These are phyloP conservation scores for Nannizziopsis arthrosporioides DNA, from an alignment of 2,329 filamentous ascomycete species.

Conservation along the genomic window DNA sequence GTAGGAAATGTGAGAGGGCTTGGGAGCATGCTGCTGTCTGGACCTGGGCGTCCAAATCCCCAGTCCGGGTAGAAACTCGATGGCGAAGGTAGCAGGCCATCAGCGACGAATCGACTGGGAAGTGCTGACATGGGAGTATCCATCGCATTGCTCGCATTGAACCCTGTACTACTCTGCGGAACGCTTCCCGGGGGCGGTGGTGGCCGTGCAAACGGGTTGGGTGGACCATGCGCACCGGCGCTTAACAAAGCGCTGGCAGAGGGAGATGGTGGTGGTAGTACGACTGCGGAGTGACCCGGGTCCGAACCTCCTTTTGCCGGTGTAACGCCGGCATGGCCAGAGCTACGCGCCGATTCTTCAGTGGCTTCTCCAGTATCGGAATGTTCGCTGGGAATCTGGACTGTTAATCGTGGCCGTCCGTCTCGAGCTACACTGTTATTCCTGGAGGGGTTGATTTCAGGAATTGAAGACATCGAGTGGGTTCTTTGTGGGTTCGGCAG, in stretches of 20 bases:
- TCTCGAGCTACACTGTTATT: conserved; percentile 64
- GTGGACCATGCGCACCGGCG: conserved; percentile 81
- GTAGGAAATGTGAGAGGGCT: conserved; percentile 91
- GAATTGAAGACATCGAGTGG: conserved; percentile 50
- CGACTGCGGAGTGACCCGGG: conserved; percentile 55
- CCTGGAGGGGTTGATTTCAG: conserved; percentile 60
- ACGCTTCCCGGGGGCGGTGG: conserved; percentile 52
- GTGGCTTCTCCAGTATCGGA: conserved; percentile 65
- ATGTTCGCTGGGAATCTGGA: conserved; percentile 87
- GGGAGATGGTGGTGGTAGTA: conserved; percentile 85
- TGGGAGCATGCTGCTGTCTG: conserved; percentile 73
- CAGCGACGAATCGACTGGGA: conserved; percentile 79
- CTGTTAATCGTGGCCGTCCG: conserved; percentile 71
- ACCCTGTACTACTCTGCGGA: conserved; percentile 33
- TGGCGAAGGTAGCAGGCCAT: conserved; percentile 77
- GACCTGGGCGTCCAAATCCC: conserved; percentile 54
- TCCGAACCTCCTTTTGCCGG: conserved; percentile 44
- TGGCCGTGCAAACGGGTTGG: conserved; percentile 88
- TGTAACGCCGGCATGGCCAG: conserved; percentile 44
- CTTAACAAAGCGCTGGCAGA: conserved; percentile 76
- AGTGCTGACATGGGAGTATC: conserved; percentile 88
- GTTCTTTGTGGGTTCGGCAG: conserved; percentile 35
- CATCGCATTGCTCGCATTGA: conserved; percentile 30
- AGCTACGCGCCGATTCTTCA: conserved; percentile 54
- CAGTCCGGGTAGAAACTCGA: conserved; percentile 89